Conservation (phyloP, 345 rosid species). For the Aquilaria sinensis region DNA sequence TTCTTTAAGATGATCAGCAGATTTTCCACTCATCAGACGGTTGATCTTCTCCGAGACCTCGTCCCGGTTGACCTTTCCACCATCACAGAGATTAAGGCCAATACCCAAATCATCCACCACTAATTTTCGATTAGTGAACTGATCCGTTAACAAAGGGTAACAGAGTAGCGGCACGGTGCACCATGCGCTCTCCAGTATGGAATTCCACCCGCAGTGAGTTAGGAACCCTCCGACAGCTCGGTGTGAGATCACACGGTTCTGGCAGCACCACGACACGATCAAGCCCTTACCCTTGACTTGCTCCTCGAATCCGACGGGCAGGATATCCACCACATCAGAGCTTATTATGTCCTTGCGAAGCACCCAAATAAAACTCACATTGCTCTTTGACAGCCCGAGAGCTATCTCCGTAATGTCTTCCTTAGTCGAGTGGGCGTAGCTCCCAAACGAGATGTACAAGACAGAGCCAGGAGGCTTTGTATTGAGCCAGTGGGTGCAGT, state of each 20-base stretch:
- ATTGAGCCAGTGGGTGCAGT: slow-evolving; percentile 80
- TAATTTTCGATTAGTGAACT: slow-evolving; percentile 72
- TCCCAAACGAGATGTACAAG: slow-evolving; percentile 67
- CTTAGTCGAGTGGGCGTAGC: slow-evolving; percentile 62
- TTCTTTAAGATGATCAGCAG: slow-evolving; percentile 24
- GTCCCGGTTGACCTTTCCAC: slow-evolving; percentile 23
- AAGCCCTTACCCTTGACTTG: slow-evolving; percentile 38
- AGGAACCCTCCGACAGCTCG: slow-evolving; percentile 68
- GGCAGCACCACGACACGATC: slow-evolving; percentile 73
- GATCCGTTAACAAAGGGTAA: slow-evolving; percentile 71
- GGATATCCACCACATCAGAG: slow-evolving; percentile 43
- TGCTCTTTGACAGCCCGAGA: slow-evolving; percentile 41
- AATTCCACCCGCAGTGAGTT: slow-evolving; percentile 90
- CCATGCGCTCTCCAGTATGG: slow-evolving; percentile 66
- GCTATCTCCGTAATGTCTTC: slow-evolving; percentile 56
- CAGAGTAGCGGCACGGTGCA: slow-evolving; percentile 62
- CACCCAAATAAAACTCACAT: slow-evolving; percentile 77
- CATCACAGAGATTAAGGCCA: slow-evolving; percentile 52
- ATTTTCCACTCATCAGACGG: slow-evolving; percentile 45
- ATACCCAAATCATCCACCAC: slow-evolving; percentile 81
- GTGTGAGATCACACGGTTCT: slow-evolving; percentile 49
- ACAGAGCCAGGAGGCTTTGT: slow-evolving; percentile 56
- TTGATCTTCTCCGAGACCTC: slow-evolving; percentile 35
- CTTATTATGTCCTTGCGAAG: slow-evolving; percentile 73
- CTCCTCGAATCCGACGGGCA: slow-evolving; percentile 47